These are phyloP conservation scores for Fusarium sp. DNA, from an alignment of 2,329 filamentous ascomycete species.

Conservation along the genomic window DNA sequence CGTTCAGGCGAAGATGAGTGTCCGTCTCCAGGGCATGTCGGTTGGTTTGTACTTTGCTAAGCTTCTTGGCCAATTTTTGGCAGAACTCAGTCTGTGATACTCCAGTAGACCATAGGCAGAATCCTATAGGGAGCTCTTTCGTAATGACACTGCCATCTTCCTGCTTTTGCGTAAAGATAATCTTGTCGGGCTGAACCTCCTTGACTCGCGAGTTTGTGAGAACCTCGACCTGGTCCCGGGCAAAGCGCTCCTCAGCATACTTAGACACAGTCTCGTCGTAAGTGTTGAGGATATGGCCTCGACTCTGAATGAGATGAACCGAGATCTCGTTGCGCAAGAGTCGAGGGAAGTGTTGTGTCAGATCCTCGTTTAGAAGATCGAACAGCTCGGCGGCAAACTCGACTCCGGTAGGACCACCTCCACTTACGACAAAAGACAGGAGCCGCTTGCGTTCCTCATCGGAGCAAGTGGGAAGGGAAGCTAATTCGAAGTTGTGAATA, in stretches of 20 bases:
- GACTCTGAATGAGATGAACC: conserved; percentile 94
- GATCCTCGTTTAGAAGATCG: conserved; percentile 95
- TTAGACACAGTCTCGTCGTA: conserved; percentile 95
- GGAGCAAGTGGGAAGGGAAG: conserved; percentile 90
- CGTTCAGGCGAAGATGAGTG: conserved; percentile 87
- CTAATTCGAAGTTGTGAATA: conserved; percentile 87
- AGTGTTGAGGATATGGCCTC: conserved; percentile 95
- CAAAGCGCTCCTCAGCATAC: conserved; percentile 91
- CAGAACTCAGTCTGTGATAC: conserved; percentile 87
- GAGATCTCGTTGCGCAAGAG: conserved; percentile 97
- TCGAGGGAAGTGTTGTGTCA: conserved; percentile 84
- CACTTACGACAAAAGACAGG: conserved; percentile 94
- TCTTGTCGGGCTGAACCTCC: conserved; percentile 84
- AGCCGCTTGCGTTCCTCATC: conserved; percentile 89
- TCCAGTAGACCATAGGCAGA: conserved; percentile 98
- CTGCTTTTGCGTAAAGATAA: conserved; percentile 86
- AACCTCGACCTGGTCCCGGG: conserved; percentile 90
- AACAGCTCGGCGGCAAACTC: conserved; percentile 98
- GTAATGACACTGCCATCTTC: conserved; percentile 79
- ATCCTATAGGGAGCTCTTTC: conserved; percentile 95
- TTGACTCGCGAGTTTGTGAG: conserved; percentile 93
- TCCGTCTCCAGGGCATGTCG: conserved; percentile 94
- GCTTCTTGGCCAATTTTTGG: conserved; percentile 79
- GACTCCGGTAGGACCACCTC: conserved; percentile 94
- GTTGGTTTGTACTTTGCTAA: conserved; percentile 84